A percentile compares a stretch with the other conserved stretches of the same genome.
phyloP scores from a whole-genome alignment of 1,284 basidiomycete species.

The Ceratobasidium sp. region DNA sequence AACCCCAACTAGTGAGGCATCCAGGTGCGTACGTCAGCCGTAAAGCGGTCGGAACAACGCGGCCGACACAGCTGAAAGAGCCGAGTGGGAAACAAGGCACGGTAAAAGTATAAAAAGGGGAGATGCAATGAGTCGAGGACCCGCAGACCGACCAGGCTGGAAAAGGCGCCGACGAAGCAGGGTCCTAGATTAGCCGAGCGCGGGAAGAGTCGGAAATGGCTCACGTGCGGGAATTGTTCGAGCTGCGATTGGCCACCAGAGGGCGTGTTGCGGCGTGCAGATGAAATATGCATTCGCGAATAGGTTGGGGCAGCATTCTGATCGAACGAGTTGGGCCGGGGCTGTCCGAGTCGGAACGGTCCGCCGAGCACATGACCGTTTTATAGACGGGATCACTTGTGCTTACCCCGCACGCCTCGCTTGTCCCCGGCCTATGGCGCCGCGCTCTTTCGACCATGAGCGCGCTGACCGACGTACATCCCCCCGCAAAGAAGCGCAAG shows the following conservation, averaged over 20 bases:
- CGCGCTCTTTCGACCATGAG: slow-evolving; percentile 12
- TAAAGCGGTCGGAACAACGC: too few relatives aligned
- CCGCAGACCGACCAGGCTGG: not conserved
- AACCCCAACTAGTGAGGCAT: too few relatives aligned
- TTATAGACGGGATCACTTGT: slow-evolving; percentile 1
- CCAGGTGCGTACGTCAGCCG: too few relatives aligned
- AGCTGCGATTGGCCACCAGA: not conserved
- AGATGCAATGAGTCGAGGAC: not conserved
- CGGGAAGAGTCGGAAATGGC: not conserved
- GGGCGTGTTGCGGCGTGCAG: not conserved
- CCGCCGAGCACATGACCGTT: slow-evolving; percentile 14
- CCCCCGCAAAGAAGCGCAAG: slow-evolving; percentile 27
- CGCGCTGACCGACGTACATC: not conserved
- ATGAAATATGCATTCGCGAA: not conserved
- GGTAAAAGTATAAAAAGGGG: not conserved
- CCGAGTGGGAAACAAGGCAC: not conserved
- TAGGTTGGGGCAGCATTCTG: not conserved
- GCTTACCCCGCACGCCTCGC: slow-evolving; percentile 9
- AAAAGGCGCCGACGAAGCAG: not conserved
- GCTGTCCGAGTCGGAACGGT: not conserved
- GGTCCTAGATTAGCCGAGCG: not conserved
- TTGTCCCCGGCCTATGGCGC: slow-evolving; percentile 22
- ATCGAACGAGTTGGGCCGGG: not conserved
- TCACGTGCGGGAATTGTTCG: slow-evolving; percentile 2
- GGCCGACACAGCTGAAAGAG: too few relatives aligned